Evolutionary conservation across 768 basidiomycete species (phyloP), one percentile per base, ranked within the genome.

Genomic region (Trametes cubensis): DNA sequence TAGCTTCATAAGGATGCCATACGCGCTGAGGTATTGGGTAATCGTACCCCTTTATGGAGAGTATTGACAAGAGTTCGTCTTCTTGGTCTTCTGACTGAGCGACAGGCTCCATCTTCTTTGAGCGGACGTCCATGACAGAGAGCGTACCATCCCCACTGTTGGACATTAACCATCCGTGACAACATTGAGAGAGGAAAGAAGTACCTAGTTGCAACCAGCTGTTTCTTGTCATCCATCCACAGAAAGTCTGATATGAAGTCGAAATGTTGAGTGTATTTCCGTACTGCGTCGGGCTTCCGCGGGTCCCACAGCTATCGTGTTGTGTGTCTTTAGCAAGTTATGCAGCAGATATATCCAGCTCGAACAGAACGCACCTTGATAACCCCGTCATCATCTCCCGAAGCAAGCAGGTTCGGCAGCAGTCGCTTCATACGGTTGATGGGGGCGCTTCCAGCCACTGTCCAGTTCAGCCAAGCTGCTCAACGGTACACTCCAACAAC

Each of bases 61-160:
- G 86, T 46, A 94, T 85, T 6, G 92, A 93, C 10, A 98, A 80
- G 46, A 97, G 77, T 69, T 98, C 95, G 71, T 98, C 95, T 69
- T 97, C 95, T 72, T 98, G 95, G 76, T 96, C 92, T 71, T 96
- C 95, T 17, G 94, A 96, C 56, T 94, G 90, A 1, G 89, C 88
- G 61, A 91, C 75, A 1, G 92, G 92, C 52, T 88, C 84, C 14
- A 80, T 64, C 68, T 91, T 92, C 66, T 88, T 94, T 18, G 91
- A 87, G 60, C 95, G 85, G 25, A 95, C 84, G 67, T 98, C 95
- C 71, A 95, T 86, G 45, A 96, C 94, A 20, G 94, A 95, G 50
- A 98, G 78, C 15, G 94, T 94, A 2, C 94, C 95, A 74, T 98
- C 95, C 41, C 92, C 95, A 65, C 95, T 98, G 65, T 45, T 28